Conservation (phyloP, 306 rosid species). For the Albizia julibrissin region DNA sequence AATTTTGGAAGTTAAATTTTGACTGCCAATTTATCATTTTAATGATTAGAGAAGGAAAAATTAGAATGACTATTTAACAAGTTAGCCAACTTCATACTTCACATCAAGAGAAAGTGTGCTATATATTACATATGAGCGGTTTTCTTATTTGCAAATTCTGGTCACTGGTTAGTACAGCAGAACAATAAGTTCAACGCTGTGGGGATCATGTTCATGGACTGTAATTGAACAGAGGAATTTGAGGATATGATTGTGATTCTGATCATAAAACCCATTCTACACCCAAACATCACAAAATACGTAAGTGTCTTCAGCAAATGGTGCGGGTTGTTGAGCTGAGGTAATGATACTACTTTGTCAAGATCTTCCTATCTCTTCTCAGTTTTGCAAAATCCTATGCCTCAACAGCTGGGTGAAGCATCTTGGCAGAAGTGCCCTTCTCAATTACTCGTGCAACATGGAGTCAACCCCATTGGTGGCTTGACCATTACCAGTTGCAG, state of each 20-base stretch:
- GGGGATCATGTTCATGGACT: not conserved
- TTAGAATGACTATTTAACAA: not conserved
- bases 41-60: not conserved
- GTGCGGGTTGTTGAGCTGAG: constrained; percentile 60
- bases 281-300: constrained; percentile 12
- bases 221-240: not conserved
- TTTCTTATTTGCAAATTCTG: not conserved
- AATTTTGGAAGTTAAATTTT: not conserved
- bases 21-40: constrained; percentile 8
- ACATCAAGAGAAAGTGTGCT: not conserved
- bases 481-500: constrained; percentile 69
- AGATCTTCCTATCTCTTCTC: constrained; percentile 89
- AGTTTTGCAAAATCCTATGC: constrained; percentile 66
- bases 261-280: not conserved
- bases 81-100: not conserved
- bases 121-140: not conserved
- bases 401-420: constrained; percentile 81
- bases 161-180: not conserved
- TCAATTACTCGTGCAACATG: constrained; percentile 59
- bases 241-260: not conserved
- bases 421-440: constrained; percentile 53
- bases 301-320: constrained; percentile 18
- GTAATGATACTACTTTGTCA: constrained; percentile 55
- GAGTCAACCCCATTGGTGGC: constrained; percentile 86
- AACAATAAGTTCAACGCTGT: not conserved